phyloP scores from a whole-genome alignment of 2,329 filamentous ascomycete genomes.

The Alternaria hordeiaustralica region DNA sequence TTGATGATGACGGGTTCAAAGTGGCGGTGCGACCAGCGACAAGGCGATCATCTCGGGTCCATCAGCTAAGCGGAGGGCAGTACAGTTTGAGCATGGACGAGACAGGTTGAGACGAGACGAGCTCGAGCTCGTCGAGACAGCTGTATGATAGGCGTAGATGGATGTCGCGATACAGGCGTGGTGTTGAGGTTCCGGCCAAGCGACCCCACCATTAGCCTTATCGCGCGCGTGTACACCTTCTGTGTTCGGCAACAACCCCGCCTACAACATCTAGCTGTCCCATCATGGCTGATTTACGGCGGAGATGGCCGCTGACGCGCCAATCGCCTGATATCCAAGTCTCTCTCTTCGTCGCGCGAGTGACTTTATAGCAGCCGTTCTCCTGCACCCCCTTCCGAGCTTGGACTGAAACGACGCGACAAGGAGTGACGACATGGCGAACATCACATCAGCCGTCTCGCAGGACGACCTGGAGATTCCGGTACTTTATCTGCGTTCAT shows the following conservation, averaged over 20 bases:
- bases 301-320: slow-evolving; percentile 26
- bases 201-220: slow-evolving; percentile 30
- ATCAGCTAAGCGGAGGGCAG: background rate
- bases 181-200: slow-evolving; percentile 21
- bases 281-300: slow-evolving; percentile 20
- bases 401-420: background rate
- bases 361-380: background rate
- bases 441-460: slow-evolving; percentile 43
- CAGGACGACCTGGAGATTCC: slow-evolving; percentile 50
- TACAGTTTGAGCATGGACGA: rapidly evolving
- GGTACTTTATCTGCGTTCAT: slow-evolving; percentile 18
- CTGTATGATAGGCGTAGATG: background rate
- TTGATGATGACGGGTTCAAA: background rate
- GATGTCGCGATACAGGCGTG: background rate
- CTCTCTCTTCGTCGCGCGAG: background rate
- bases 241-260: slow-evolving; percentile 23
- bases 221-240: slow-evolving; percentile 39
- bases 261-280: slow-evolving; percentile 15
- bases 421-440: slow-evolving; percentile 19
- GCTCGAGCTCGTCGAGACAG: background rate
- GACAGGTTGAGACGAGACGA: background rate
- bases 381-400: background rate
- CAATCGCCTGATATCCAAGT: slow-evolving; percentile 11
- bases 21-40: background rate
- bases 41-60: background rate